phyloP scores from a whole-genome alignment of 1,139 yeast genomes.

The Geotrichum cucujoidarum region DNA sequence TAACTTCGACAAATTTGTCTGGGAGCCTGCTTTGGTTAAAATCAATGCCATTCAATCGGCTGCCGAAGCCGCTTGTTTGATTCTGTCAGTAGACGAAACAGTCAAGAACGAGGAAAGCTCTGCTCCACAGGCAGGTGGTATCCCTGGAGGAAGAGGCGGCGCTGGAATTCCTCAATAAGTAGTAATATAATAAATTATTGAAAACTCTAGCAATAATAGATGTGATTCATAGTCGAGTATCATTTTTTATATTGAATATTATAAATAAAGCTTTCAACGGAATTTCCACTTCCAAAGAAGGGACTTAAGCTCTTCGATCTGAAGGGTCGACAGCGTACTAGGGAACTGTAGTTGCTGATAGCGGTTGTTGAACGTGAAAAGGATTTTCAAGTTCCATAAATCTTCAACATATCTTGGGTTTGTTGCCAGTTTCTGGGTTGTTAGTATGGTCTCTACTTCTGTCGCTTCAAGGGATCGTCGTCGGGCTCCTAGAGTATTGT shows the following conservation, averaged over 20 bases:
- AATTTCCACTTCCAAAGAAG: slow-evolving; percentile 18
- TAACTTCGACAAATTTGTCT: slow-evolving; percentile 79
- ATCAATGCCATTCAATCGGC: slow-evolving; percentile 92
- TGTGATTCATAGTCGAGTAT: neutral
- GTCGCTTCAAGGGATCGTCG: slow-evolving; percentile 35
- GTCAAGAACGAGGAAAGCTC: slow-evolving; percentile 66
- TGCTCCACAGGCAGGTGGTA: slow-evolving; percentile 34
- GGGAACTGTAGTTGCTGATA: slow-evolving; percentile 8
- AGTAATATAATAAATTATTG: too few species aligned
- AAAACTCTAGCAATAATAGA: too few species aligned
- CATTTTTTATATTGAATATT: neutral
- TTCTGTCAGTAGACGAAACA: slow-evolving; percentile 92
- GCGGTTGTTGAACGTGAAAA: slow-evolving; percentile 59
- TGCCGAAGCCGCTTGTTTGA: slow-evolving; percentile 93
- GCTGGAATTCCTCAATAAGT: slow-evolving; percentile 20
- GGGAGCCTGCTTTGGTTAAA: slow-evolving; percentile 97
- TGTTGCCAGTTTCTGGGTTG: slow-evolving; percentile 45
- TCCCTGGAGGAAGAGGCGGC: slow-evolving; percentile 22
- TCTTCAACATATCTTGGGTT: slow-evolving; percentile 50
- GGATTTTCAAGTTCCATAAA: slow-evolving; percentile 59
- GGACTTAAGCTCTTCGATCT: slow-evolving; percentile 19
- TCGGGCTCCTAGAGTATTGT: slow-evolving; percentile 3
- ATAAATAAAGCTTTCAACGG: neutral
- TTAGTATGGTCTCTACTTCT: slow-evolving; percentile 54
- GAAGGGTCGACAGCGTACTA: slow-evolving; percentile 6